Evolutionary conservation across 371 early-diverging fungal genomes (phyloP).

Genomic region (Mortierella sp.): DNA sequence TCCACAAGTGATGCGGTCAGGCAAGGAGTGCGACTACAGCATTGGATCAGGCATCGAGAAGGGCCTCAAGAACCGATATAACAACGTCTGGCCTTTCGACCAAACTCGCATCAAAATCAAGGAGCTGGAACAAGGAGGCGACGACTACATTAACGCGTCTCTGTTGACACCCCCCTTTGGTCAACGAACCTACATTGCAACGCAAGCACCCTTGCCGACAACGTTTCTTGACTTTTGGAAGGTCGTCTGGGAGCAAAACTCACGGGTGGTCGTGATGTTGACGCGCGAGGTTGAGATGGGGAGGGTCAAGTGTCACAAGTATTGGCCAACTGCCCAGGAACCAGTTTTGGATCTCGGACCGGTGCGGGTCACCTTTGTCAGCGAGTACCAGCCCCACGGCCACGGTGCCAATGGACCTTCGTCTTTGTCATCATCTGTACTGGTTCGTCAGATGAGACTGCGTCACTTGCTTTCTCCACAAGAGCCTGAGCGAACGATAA

Average conservation of each 20-base stretch:
- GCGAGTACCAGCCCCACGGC: constrained; percentile 25
- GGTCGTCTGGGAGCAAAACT: constrained; percentile 88
- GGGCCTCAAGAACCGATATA: constrained; percentile 81
- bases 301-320: constrained; percentile 79
- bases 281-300: constrained; percentile 88
- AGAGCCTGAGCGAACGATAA: constrained; percentile 63
- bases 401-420: background rate
- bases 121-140: constrained; percentile 47
- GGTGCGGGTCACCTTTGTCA: constrained; percentile 44
- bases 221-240: constrained; percentile 94
- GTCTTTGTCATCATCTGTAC: background rate
- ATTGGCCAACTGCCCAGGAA: constrained; percentile 74
- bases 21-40: constrained; percentile 65
- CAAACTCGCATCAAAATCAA: constrained; percentile 68
- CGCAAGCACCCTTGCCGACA: constrained; percentile 90
- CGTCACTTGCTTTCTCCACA: constrained; percentile 15
- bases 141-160: constrained; percentile 91
- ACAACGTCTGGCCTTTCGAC: constrained; percentile 84
- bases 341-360: constrained; percentile 61
- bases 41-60: constrained; percentile 78
- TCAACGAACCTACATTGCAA: constrained; percentile 77
- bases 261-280: constrained; percentile 89
- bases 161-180: constrained; percentile 70
- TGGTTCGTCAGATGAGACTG: constrained; percentile 39
- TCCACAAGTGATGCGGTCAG: constrained; percentile 64